A percentile compares a stretch with the other conserved stretches of the same genome.
Conservation (phyloP, 345 rosid genomes). For the Microcos paniculata region DNA sequence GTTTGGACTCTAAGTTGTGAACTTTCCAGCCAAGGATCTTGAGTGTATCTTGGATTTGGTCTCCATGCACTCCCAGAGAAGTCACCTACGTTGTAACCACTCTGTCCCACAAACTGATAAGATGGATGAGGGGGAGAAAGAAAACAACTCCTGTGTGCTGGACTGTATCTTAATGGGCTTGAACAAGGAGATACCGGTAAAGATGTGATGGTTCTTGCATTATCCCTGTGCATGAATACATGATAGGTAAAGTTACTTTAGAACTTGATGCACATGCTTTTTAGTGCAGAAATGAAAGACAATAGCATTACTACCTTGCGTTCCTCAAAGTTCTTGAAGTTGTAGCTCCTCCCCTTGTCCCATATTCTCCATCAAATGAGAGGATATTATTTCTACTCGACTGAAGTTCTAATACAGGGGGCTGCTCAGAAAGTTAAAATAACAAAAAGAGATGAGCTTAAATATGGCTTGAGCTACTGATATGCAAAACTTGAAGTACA, state of each 20-base stretch:
- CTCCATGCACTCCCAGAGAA: conserved; percentile 48
- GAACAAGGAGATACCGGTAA: conserved; percentile 90
- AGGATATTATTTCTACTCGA: conserved; percentile 43
- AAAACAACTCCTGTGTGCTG: conserved; percentile 61
- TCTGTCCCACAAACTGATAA: conserved; percentile 47
- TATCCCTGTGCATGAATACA: conserved; percentile 51
- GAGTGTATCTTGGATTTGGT: conserved; percentile 31
- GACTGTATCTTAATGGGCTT: conserved; percentile 75
- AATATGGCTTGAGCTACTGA: not conserved
- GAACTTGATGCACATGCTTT: not conserved
- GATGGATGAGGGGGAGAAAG: conserved; percentile 86
- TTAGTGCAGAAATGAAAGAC: not conserved
- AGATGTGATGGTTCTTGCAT: conserved; percentile 64
- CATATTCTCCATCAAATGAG: conserved; percentile 47
- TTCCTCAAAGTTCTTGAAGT: conserved; percentile 43
- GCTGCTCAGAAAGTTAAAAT: conserved; percentile 45
- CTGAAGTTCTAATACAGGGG: conserved; percentile 64
- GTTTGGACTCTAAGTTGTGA: conserved; percentile 45
- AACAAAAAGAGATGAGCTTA: conserved; percentile 18
- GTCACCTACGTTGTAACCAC: conserved; percentile 50
- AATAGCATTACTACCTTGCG: conserved; percentile 48
- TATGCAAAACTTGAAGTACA: not conserved
- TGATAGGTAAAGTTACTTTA: conserved; percentile 7
- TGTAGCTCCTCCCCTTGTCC: conserved; percentile 34
- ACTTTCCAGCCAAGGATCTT: conserved; percentile 43